Conservation (phyloP, 192 early-diverging fungal species). For the Podila epigama region DNA sequence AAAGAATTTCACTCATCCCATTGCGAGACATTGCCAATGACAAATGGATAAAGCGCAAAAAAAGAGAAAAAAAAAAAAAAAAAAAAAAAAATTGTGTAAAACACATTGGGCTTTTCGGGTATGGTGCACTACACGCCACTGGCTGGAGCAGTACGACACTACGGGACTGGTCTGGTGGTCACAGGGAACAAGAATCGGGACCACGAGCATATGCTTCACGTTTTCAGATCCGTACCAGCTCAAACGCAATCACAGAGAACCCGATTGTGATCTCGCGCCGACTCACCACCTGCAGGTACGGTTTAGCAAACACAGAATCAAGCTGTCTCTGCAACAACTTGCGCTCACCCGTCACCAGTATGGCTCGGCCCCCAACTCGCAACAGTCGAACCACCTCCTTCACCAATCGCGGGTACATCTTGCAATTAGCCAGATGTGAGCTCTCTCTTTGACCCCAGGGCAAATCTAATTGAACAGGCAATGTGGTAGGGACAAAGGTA, state of each 20-base stretch:
- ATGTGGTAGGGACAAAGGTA: background rate
- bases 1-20: too few species aligned
- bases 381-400: slow-evolving; percentile 43
- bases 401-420: slow-evolving; percentile 55
- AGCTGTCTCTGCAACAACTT: slow-evolving; percentile 52
- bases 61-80: too few species aligned
- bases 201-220: too few species aligned
- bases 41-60: too few species aligned
- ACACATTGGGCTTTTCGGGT: too few species aligned
- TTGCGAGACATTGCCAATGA: too few species aligned
- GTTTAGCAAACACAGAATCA: slow-evolving; percentile 19
- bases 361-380: slow-evolving; percentile 40
- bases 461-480: slow-evolving; percentile 8
- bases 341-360: slow-evolving; percentile 54
- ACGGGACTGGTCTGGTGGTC: too few species aligned
- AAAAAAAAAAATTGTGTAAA: too few species aligned
- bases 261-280: slow-evolving; percentile 41
- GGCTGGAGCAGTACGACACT: too few species aligned
- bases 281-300: slow-evolving; percentile 3
- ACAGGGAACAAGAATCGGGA: too few species aligned
- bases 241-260: slow-evolving; percentile 41
- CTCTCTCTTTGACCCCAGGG: slow-evolving; percentile 43
- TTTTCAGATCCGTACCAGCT: slow-evolving; percentile 8
- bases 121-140: too few species aligned
- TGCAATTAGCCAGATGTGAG: slow-evolving; percentile 39